A percentile compares a stretch with the other conserved stretches of the same genome.
Evolutionary conservation across 1,139 yeast genomes (phyloP).

Genomic region (Suhomyces coccinellae): DNA sequence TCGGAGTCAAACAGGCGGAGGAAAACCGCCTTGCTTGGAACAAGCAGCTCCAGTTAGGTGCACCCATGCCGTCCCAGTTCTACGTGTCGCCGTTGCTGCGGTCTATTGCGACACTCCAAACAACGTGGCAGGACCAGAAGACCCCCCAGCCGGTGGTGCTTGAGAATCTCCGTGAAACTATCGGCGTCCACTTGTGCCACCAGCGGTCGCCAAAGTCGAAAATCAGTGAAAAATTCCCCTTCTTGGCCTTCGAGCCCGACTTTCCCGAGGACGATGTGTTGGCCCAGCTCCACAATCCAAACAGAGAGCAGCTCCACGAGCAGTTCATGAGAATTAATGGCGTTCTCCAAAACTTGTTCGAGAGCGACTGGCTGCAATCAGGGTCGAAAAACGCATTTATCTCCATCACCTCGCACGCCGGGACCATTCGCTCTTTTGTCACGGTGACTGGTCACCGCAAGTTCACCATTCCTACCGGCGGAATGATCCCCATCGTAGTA

Average conservation of each 20-base stretch:
- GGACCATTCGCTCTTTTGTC: constrained; percentile 55
- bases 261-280: constrained; percentile 51
- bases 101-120: constrained; percentile 55
- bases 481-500: constrained; percentile 63
- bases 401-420: constrained; percentile 63
- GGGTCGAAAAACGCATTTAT: constrained; percentile 26
- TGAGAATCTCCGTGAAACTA: constrained; percentile 65
- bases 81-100: constrained; percentile 68
- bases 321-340: constrained; percentile 51
- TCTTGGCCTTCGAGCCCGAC: constrained; percentile 36
- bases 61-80: constrained; percentile 55
- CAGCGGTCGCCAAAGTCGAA: constrained; percentile 45
- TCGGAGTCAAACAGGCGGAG: constrained; percentile 50
- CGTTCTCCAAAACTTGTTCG: constrained; percentile 54
- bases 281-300: constrained; percentile 25
- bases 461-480: constrained; percentile 62
- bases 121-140: constrained; percentile 57
- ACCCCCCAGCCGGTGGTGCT: constrained; percentile 40
- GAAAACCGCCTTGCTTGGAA: constrained; percentile 49
- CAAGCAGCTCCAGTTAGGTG: constrained; percentile 44
- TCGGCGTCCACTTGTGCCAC: constrained; percentile 71
- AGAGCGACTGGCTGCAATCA: constrained; percentile 25
- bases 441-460: constrained; percentile 54
- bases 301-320: constrained; percentile 48
- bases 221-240: constrained; percentile 24